Conservation (phyloP, 805 yeast species). For the Yarrowia deformans region DNA sequence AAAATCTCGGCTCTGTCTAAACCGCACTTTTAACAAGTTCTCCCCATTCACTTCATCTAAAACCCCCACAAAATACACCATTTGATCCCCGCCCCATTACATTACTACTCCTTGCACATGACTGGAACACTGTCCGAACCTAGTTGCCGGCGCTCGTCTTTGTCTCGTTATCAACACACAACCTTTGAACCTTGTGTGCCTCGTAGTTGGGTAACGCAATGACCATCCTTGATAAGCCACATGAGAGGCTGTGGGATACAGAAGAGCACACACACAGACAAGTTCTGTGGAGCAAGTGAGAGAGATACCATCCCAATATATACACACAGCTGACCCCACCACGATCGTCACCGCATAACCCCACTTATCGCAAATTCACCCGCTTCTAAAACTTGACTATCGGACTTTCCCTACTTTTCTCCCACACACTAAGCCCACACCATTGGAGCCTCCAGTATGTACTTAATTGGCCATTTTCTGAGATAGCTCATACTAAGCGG, state of each 20-base stretch:
- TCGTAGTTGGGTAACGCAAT: slow-evolving; percentile 32
- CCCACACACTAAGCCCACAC: slow-evolving; percentile 6
- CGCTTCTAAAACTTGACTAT: slow-evolving; percentile 11
- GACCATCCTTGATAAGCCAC: slow-evolving; percentile 32
- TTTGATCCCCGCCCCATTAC: slow-evolving; percentile 22
- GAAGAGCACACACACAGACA: not conserved
- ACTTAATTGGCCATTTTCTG: slow-evolving; percentile 15
- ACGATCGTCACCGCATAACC: not conserved
- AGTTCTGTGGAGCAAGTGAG: not conserved
- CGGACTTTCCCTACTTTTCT: not conserved
- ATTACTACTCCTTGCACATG: slow-evolving; percentile 35
- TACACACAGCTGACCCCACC: too few species aligned
- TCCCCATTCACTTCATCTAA: not conserved
- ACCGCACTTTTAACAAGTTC: not conserved
- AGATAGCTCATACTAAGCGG: slow-evolving; percentile 9
- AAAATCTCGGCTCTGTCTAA: too few species aligned
- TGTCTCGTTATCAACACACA: slow-evolving; percentile 28
- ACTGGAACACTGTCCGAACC: slow-evolving; percentile 19
- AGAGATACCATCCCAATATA: too few species aligned
- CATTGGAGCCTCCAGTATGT: not conserved
- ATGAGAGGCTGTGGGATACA: not conserved
- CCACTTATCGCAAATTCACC: slow-evolving; percentile 1
- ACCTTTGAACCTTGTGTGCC: slow-evolving; percentile 35
- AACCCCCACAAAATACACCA: slow-evolving; percentile 4
- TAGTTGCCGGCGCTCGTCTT: not conserved